Percentiles rank a stretch among this genome's conserved stretches.
phyloP scores from a whole-genome alignment of 345 rosid genomes.

The Chamaenerion angustifolium region DNA sequence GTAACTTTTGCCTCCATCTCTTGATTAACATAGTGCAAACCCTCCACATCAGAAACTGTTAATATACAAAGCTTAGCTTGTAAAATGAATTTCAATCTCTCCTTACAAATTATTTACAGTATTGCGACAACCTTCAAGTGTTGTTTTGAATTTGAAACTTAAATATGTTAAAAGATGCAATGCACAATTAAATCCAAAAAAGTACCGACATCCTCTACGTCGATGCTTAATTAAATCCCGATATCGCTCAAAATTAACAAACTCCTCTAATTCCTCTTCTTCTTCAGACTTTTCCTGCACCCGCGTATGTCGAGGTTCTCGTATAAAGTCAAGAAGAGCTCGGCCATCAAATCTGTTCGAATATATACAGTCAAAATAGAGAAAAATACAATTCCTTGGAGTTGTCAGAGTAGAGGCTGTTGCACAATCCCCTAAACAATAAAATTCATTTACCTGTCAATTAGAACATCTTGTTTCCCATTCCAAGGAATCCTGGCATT shows the following conservation, averaged over 20 bases:
- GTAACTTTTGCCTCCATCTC: constrained; percentile 68
- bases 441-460: constrained; percentile 40
- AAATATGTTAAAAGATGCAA: constrained; percentile 10
- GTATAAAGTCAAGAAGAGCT: constrained; percentile 84
- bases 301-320: constrained; percentile 48
- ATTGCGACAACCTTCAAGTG: constrained; percentile 8
- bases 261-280: constrained; percentile 97
- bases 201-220: constrained; percentile 99
- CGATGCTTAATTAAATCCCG: constrained; percentile 99
- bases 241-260: constrained; percentile 99
- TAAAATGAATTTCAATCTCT: constrained; percentile 3
- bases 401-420: too few species aligned
- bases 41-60: constrained; percentile 83
- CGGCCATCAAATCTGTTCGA: constrained; percentile 67
- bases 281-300: constrained; percentile 60
- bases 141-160: constrained; percentile 7
- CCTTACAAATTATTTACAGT: constrained; percentile 5
- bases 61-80: constrained; percentile 17
- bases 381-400: background rate
- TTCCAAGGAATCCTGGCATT: constrained; percentile 76
- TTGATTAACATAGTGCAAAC: constrained; percentile 65
- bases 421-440: too few species aligned
- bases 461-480: constrained; percentile 70
- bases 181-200: constrained; percentile 21
- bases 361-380: constrained; percentile 2